Evolutionary conservation across 2,329 filamentous ascomycete species (phyloP).

Genomic region (Stagonosporopsis cucurbitacearum): DNA sequence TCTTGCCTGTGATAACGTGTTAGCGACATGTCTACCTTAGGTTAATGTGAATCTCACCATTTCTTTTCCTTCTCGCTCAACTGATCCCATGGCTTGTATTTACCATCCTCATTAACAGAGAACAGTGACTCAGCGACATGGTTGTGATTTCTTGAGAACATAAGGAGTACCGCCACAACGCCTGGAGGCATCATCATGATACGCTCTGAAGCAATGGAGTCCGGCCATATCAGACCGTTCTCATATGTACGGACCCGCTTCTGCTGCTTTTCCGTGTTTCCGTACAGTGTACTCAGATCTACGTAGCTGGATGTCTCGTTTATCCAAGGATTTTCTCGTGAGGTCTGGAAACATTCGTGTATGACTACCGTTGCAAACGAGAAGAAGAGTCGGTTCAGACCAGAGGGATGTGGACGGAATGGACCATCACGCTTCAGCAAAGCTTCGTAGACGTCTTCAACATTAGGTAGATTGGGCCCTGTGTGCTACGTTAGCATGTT

Average conservation of each 20-base stretch:
- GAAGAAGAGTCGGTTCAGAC: slow-evolving; percentile 74
- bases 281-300: slow-evolving; percentile 74
- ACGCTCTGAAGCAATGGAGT: slow-evolving; percentile 70
- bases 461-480: slow-evolving; percentile 61
- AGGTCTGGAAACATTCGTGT: slow-evolving; percentile 69
- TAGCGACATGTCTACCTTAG: slow-evolving; percentile 41
- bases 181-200: slow-evolving; percentile 71
- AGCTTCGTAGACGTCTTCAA: slow-evolving; percentile 69
- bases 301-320: slow-evolving; percentile 75
- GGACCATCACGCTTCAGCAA: slow-evolving; percentile 65
- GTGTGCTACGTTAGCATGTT: slow-evolving; percentile 26
- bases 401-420: slow-evolving; percentile 70
- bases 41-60: slow-evolving; percentile 46
- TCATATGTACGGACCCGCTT: slow-evolving; percentile 69
- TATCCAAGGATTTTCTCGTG: slow-evolving; percentile 65
- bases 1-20: slow-evolving; percentile 28
- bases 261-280: slow-evolving; percentile 68
- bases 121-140: slow-evolving; percentile 78
- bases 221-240: slow-evolving; percentile 70
- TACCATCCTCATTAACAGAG: slow-evolving; percentile 79
- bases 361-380: slow-evolving; percentile 72
- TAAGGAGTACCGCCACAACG: slow-evolving; percentile 69
- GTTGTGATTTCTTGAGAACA: slow-evolving; percentile 81
- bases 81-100: slow-evolving; percentile 74
- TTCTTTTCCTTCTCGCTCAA: slow-evolving; percentile 52